phyloP scores from a whole-genome alignment of 371 early-diverging fungal species.

The Sporodiniella umbellata region DNA sequence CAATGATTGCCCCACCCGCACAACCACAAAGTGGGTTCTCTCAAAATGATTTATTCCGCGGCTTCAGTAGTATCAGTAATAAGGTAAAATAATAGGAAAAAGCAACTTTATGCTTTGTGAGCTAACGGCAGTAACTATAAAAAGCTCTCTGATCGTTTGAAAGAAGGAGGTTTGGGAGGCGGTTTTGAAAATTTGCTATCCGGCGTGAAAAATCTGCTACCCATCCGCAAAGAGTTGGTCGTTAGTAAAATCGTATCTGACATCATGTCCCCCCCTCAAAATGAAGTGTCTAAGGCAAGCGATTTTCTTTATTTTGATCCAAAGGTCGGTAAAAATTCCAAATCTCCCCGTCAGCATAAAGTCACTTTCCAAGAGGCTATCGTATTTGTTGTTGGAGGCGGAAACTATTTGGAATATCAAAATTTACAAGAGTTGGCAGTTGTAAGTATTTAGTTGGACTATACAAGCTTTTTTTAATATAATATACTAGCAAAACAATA shows the following conservation, averaged over 20 bases:
- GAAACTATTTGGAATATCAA: conserved; percentile 94
- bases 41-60: conserved; percentile 53
- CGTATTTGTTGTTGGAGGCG: conserved; percentile 97
- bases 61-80: conserved; percentile 83
- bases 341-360: conserved; percentile 51
- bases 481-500: conserved; percentile 49
- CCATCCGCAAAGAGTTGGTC: conserved; percentile 83
- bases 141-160: conserved; percentile 74
- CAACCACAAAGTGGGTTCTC: conserved; percentile 50
- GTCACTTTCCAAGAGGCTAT: conserved; percentile 82
- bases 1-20: conserved; percentile 49
- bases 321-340: conserved; percentile 52
- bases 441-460: conserved; percentile 31
- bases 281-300: conserved; percentile 61
- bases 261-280: conserved; percentile 71
- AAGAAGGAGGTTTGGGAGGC: conserved; percentile 78
- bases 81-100: conserved; percentile 47
- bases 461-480: background rate
- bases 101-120: background rate
- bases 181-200: conserved; percentile 84
- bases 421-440: conserved; percentile 86
- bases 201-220: conserved; percentile 94
- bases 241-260: conserved; percentile 83
- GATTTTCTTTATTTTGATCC: conserved; percentile 91
- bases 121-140: background rate